A percentile compares a stretch with the other conserved stretches of the same genome.
These are phyloP conservation scores for Paramecium sexaurelia DNA, from an alignment of 73 alveolate species.

Conservation along the genomic window DNA sequence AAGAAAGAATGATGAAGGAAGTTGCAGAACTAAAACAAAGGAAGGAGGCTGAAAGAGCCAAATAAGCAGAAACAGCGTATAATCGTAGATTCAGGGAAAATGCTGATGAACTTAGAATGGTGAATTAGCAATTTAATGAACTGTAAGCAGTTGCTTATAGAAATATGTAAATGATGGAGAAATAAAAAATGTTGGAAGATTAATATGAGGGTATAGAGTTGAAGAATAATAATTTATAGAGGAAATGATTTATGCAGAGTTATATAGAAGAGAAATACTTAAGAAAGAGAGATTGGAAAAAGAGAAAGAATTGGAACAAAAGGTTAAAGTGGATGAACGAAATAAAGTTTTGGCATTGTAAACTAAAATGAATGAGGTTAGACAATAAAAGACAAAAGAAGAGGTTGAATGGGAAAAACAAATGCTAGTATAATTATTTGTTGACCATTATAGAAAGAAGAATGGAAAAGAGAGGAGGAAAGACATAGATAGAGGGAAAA, in stretches of 20 bases:
- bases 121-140: conserved; percentile 55
- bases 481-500: conserved; percentile 40
- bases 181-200: conserved; percentile 56
- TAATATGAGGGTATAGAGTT: conserved; percentile 52
- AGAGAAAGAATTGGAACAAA: conserved; percentile 36
- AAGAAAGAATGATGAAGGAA: conserved; percentile 58
- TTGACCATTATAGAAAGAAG: conserved; percentile 9
- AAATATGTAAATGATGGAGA: conserved; percentile 63
- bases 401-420: conserved; percentile 34
- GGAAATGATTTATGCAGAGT: conserved; percentile 69
- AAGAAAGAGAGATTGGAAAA: conserved; percentile 54
- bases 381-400: conserved; percentile 19
- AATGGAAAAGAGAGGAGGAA: conserved; percentile 65
- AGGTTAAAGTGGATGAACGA: conserved; percentile 61
- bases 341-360: conserved; percentile 30
- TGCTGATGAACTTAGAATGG: conserved; percentile 66
- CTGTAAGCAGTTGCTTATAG: conserved; percentile 46
- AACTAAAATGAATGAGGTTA: conserved; percentile 5
- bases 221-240: neutral
- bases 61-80: conserved; percentile 13
- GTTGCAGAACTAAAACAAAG: conserved; percentile 48
- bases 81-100: conserved; percentile 38
- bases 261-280: conserved; percentile 52
- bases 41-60: conserved; percentile 53
- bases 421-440: conserved; percentile 33